Percentiles rank a stretch among this genome's conserved stretches.
Conservation (phyloP, 768 basidiomycete genomes). For the Suillus clintonianus region DNA sequence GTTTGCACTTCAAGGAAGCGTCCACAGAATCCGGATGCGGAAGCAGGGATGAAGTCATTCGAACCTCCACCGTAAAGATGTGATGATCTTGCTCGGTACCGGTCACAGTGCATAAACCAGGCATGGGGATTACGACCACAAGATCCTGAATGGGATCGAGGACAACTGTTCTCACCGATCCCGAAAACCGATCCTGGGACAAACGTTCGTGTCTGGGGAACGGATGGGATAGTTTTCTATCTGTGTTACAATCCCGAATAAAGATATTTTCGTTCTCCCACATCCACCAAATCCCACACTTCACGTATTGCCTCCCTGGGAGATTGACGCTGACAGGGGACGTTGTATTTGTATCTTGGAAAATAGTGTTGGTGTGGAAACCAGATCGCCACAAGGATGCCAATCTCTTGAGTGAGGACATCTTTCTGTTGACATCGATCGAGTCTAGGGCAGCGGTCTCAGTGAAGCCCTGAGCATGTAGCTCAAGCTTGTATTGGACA, state of each 20-base stretch:
- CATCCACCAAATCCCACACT: constrained; percentile 1
- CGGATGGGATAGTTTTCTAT: neutral
- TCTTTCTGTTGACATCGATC: neutral
- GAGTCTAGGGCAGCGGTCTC: neutral
- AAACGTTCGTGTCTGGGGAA: neutral
- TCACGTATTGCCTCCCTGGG: neutral
- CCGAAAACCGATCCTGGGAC: neutral
- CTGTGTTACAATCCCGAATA: neutral
- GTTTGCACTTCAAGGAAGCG: neutral
- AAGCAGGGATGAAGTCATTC: neutral
- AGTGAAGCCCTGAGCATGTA: neutral
- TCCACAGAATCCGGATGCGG: neutral
- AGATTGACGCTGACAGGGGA: neutral
- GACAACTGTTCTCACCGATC: too few relatives aligned
- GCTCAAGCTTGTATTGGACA: neutral
- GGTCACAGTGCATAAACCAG: neutral
- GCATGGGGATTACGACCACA: neutral
- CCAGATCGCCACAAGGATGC: neutral
- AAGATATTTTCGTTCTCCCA: neutral
- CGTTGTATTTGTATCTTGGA: neutral
- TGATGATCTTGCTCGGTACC: neutral
- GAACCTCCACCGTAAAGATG: neutral
- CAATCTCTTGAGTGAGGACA: neutral
- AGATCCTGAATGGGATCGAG: neutral
- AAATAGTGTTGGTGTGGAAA: neutral